These are phyloP conservation scores for Sutorius australiensis DNA, from an alignment of 768 basidiomycete genomes.

Conservation along the genomic window DNA sequence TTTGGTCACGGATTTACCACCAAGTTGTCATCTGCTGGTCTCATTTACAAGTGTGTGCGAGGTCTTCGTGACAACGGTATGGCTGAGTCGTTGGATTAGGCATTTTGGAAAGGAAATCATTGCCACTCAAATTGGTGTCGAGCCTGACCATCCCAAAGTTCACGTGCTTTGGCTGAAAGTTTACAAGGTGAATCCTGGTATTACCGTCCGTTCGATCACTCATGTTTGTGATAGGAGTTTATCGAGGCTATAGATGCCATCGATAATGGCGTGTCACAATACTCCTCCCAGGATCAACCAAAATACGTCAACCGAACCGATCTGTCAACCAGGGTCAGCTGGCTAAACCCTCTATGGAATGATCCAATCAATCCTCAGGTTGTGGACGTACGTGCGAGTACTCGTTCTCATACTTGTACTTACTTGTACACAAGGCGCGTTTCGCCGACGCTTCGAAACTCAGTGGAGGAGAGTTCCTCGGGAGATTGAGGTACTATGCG, in stretches of 20 bases:
- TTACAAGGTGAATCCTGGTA: slow-evolving; percentile 57
- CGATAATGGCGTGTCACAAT: slow-evolving; percentile 92
- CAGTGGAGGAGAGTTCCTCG: slow-evolving; percentile 82
- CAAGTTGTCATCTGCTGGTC: slow-evolving; percentile 88
- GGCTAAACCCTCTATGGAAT: slow-evolving; percentile 93
- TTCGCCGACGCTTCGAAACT: slow-evolving; percentile 80
- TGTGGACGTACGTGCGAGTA: slow-evolving; percentile 59
- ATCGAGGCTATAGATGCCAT: slow-evolving; percentile 93
- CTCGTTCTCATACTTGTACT: slow-evolving; percentile 6
- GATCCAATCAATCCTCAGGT: slow-evolving; percentile 60
- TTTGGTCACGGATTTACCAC: slow-evolving; percentile 87
- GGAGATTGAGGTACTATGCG: slow-evolving; percentile 74
- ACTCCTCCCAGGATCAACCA: slow-evolving; percentile 59
- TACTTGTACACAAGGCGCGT: slow-evolving; percentile 43
- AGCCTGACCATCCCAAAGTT: slow-evolving; percentile 58
- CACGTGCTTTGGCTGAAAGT: slow-evolving; percentile 81
- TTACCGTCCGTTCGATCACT: background rate
- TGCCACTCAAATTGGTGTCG: slow-evolving; percentile 50
- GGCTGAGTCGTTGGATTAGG: slow-evolving; percentile 35
- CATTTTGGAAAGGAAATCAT: slow-evolving; percentile 91
- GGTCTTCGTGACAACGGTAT: background rate
- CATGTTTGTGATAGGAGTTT: slow-evolving; percentile 57
- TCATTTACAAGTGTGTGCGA: slow-evolving; percentile 84
- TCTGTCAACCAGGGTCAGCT: slow-evolving; percentile 76
- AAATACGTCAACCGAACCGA: slow-evolving; percentile 79